A percentile compares a stretch with the other conserved stretches of the same genome.
phyloP scores from a whole-genome alignment of 163 green algal species.

The Chlamydomonas reinhardtii region DNA sequence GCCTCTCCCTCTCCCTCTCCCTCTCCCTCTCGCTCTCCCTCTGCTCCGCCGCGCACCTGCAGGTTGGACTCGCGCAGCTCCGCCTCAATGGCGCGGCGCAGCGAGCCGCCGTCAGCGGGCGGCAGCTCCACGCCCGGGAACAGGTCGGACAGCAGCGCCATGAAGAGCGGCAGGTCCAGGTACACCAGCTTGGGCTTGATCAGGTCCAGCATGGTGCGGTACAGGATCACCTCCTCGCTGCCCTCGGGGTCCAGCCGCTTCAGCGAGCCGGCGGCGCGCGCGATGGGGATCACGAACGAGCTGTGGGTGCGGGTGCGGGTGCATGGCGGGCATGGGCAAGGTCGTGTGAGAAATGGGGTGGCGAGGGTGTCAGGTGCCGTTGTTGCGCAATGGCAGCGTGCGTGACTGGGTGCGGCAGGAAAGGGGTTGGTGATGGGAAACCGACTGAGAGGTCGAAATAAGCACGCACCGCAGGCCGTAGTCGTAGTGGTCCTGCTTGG shows the following conservation, averaged over 20 bases:
- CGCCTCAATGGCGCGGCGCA: slow-evolving; percentile 76
- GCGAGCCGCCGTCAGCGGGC: slow-evolving; percentile 66
- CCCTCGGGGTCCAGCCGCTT: slow-evolving; percentile 84
- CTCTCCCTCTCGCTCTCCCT: no score
- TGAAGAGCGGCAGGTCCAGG: slow-evolving; percentile 90
- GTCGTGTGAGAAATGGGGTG: no score
- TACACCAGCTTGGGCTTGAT: slow-evolving; percentile 93
- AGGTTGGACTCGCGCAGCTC: slow-evolving; percentile 78
- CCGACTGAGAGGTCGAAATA: no score
- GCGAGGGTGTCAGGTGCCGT: no score
- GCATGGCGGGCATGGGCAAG: no score
- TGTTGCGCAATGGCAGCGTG: no score
- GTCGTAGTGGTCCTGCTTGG: slow-evolving; percentile 94
- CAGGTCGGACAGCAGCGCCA: slow-evolving; percentile 89
- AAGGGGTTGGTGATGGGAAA: no score
- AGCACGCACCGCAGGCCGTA: slow-evolving; percentile 75
- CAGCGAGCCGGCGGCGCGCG: slow-evolving; percentile 80
- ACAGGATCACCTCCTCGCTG: slow-evolving; percentile 87
- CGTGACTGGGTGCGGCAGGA: no score
- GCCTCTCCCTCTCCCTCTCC: no score
- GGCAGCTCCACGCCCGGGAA: slow-evolving; percentile 90
- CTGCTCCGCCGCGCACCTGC: slow-evolving; percentile 64
- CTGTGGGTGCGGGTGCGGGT: not conserved
- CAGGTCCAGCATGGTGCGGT: slow-evolving; percentile 89
- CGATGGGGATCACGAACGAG: slow-evolving; percentile 92